Evolutionary conservation across 306 rosid genomes (phyloP).

Genomic region (Biancaea sappan): DNA sequence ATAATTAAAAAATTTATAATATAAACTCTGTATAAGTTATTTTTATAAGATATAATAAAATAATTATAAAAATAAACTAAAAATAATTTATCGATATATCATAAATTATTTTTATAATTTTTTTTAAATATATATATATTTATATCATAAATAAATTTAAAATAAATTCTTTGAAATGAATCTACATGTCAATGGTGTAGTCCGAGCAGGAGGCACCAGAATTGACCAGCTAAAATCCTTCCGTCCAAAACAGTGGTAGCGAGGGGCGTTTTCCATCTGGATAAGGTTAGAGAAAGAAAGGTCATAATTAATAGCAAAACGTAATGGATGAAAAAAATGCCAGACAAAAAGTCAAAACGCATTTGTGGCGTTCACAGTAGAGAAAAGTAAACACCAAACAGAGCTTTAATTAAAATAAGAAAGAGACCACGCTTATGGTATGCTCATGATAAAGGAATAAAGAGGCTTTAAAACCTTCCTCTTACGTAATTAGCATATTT

Average conservation of each 20-base stretch:
- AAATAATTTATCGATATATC: too few relatives aligned
- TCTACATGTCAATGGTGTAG: background rate
- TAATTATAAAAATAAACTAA: too few relatives aligned
- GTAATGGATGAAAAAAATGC: background rate
- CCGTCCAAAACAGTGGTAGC: background rate
- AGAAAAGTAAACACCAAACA: background rate
- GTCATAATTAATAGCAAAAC: background rate
- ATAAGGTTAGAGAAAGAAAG: background rate
- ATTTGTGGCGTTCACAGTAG: background rate
- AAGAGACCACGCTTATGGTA: background rate
- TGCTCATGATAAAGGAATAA: background rate
- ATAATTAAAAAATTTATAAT: too few relatives aligned
- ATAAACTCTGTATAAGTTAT: too few relatives aligned
- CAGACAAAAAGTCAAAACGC: background rate
- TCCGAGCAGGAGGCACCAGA: background rate
- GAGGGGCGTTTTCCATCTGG: background rate
- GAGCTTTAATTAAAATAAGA: too few relatives aligned
- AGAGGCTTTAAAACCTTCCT: too few relatives aligned
- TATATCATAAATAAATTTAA: too few relatives aligned
- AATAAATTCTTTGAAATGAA: too few relatives aligned
- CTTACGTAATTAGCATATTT: background rate
- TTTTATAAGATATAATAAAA: too few relatives aligned
- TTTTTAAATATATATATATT: too few relatives aligned
- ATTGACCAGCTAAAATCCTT: background rate
- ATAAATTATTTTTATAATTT: too few relatives aligned